Conservation (phyloP, 768 basidiomycete species). For the Termitomyces sp. region DNA sequence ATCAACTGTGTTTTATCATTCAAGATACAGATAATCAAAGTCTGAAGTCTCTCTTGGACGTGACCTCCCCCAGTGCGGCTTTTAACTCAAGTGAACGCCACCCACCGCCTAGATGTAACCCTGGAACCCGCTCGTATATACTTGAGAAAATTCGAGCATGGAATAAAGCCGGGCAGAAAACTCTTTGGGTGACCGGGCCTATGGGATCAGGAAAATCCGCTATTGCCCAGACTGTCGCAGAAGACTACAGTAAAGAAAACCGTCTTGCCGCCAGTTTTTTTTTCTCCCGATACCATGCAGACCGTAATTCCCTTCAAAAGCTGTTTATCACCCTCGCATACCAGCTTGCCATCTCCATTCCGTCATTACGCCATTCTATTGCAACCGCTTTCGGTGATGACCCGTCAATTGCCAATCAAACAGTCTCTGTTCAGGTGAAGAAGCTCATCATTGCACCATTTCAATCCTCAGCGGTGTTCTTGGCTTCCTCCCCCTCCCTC, state of each 20-base stretch:
- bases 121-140: background rate
- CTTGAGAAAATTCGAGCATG: too few relatives aligned
- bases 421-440: background rate
- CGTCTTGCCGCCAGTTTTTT: conserved; percentile 4
- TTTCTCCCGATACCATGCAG: background rate
- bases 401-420: background rate
- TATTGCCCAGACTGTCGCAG: conserved; percentile 6
- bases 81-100: background rate
- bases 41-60: too few relatives aligned
- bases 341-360: conserved; percentile 1
- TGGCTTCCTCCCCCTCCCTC: background rate
- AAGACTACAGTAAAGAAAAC: background rate
- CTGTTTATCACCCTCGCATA: conserved; percentile 4
- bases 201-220: conserved; percentile 9
- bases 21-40: too few relatives aligned
- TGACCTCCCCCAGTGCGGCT: background rate
- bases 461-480: too few relatives aligned
- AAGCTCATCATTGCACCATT: background rate
- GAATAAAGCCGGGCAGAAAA: too few relatives aligned
- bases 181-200: conserved; percentile 10
- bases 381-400: background rate
- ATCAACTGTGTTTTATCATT: too few relatives aligned
- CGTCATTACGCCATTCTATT: background rate
- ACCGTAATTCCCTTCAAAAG: background rate
- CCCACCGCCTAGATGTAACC: background rate